Conservation (phyloP, 208 protist species). For the Trypanosoma vivax region DNA sequence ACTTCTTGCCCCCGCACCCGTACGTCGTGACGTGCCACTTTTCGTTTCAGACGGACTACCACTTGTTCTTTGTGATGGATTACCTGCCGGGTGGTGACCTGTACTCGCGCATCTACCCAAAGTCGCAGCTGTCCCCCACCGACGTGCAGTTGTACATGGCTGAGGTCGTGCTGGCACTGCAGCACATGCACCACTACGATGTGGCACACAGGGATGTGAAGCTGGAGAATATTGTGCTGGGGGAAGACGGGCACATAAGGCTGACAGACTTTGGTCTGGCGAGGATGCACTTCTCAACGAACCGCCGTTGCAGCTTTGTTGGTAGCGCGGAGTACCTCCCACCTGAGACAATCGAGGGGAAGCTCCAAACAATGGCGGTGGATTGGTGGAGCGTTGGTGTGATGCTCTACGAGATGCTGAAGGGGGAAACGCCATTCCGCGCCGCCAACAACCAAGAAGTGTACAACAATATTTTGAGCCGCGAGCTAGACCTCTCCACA, state of each 20-base stretch:
- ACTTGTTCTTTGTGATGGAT: constrained; percentile 90
- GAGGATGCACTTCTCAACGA: constrained; percentile 53
- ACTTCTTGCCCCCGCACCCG: constrained; percentile 71
- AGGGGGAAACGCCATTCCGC: constrained; percentile 89
- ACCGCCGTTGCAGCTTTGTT: constrained; percentile 77
- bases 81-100: constrained; percentile 93
- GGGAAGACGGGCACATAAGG: constrained; percentile 68
- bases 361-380: constrained; percentile 89
- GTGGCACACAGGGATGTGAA: constrained; percentile 88
- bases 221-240: constrained; percentile 86
- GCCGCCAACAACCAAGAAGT: constrained; percentile 79
- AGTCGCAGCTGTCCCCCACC: constrained; percentile 23
- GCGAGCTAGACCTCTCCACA: constrained; percentile 31
- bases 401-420: constrained; percentile 93
- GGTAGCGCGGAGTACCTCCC: constrained; percentile 88
- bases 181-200: constrained; percentile 81
- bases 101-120: constrained; percentile 88
- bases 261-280: constrained; percentile 89
- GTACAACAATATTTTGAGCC: constrained; percentile 65
- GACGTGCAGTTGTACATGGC: constrained; percentile 84
- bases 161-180: constrained; percentile 86
- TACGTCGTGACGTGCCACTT: constrained; percentile 84
- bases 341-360: constrained; percentile 85
- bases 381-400: constrained; percentile 97
- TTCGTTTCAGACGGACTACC: constrained; percentile 83